A percentile compares a stretch with the other conserved stretches of the same genome.
Conservation (phyloP, 2,329 filamentous ascomycete species). For the Xylariaceae sp. region DNA sequence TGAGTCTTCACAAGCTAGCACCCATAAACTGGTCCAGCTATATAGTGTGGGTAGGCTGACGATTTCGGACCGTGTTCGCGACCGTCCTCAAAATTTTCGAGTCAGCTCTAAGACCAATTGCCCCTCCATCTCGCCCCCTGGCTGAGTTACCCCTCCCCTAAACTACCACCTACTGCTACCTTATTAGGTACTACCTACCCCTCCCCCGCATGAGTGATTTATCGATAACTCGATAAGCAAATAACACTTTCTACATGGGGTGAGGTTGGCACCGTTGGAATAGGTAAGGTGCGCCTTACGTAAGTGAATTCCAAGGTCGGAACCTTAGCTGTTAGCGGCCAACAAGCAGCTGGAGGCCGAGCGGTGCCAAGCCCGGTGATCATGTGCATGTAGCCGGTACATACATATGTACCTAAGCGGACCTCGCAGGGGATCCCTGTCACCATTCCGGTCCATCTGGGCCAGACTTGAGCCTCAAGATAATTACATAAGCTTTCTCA, state of each 20-base stretch:
- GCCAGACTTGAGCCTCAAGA: slow-evolving; percentile 14
- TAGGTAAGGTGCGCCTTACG: background rate
- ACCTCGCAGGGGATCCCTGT: background rate
- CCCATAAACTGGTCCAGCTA: background rate
- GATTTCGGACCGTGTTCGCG: slow-evolving; percentile 12
- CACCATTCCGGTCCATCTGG: background rate
- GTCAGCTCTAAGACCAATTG: slow-evolving; percentile 10
- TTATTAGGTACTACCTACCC: background rate
- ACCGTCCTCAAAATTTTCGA: slow-evolving; percentile 20
- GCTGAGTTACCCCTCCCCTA: slow-evolving; percentile 25
- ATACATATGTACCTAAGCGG: background rate
- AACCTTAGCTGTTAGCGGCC: too few relatives aligned
- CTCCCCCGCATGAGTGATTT: slow-evolving; percentile 10
- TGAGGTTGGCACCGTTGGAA: too few relatives aligned
- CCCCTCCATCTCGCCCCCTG: slow-evolving; percentile 21
- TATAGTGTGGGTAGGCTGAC: slow-evolving; percentile 1
- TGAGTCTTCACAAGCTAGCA: background rate
- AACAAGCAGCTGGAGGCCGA: too few relatives aligned
- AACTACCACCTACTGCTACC: background rate
- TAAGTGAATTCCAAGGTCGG: background rate
- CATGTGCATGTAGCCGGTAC: background rate
- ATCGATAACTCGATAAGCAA: slow-evolving; percentile 21
- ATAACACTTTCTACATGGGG: background rate
- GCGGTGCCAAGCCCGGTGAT: background rate
- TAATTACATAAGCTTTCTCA: background rate